Evolutionary conservation across 2,329 filamentous ascomycete species (phyloP).

Genomic region (Hypoxylon sp.): DNA sequence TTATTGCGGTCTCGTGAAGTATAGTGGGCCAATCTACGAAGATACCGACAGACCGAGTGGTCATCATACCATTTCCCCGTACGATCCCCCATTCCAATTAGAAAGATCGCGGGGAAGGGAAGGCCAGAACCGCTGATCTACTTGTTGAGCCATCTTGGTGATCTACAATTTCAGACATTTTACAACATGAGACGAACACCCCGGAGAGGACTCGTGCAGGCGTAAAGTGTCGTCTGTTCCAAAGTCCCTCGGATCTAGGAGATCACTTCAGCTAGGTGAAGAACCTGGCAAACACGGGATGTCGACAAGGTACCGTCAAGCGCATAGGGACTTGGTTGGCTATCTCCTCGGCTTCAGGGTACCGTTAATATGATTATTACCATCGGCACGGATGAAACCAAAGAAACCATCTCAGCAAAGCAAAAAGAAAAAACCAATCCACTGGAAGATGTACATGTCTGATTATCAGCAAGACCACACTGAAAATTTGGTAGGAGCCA

Average conservation of each 20-base stretch:
- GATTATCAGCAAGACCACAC: constrained; percentile 26
- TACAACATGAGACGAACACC: constrained; percentile 41
- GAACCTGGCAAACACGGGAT: constrained; percentile 6
- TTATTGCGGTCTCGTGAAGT: constrained; percentile 17
- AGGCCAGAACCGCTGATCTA: constrained; percentile 37
- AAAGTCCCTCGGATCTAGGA: constrained; percentile 10
- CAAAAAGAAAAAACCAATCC: background rate
- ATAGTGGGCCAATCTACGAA: constrained; percentile 31
- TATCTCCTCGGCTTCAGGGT: constrained; percentile 2
- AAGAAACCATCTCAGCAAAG: constrained; percentile 9
- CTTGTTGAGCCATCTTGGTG: constrained; percentile 24
- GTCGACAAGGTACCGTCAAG: constrained; percentile 18
- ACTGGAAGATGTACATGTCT: constrained; percentile 12
- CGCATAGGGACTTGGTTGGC: constrained; percentile 10
- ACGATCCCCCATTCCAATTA: constrained; percentile 41
- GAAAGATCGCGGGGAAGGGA: constrained; percentile 43
- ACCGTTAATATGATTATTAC: constrained; percentile 8
- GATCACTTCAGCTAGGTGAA: constrained; percentile 4
- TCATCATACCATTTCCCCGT: constrained; percentile 40
- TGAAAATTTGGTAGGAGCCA: constrained; percentile 30
- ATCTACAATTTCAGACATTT: constrained; percentile 42
- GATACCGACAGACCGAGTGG: constrained; percentile 30
- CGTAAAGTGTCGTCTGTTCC: constrained; percentile 5
- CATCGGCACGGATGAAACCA: constrained; percentile 18
- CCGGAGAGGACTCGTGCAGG: constrained; percentile 5